A percentile compares a stretch with the other conserved stretches of the same genome.
phyloP scores from a whole-genome alignment of 2,329 filamentous ascomycete genomes.

The Elsinoe arachidis region DNA sequence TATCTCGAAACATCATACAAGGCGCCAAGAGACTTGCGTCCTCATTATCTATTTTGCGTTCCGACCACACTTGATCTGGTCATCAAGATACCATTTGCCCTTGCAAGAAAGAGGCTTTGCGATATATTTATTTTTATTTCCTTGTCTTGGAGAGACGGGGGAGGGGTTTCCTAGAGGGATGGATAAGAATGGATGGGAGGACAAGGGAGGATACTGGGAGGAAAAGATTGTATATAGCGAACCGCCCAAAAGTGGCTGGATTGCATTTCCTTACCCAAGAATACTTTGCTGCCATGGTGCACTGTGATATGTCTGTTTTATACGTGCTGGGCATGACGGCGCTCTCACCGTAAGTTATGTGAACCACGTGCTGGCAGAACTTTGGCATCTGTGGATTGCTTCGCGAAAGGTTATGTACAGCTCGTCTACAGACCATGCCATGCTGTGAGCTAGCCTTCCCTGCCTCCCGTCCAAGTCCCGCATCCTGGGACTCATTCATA shows the following conservation, averaged over 20 bases:
- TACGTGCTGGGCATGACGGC: conserved; percentile 20
- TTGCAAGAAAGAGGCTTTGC: neutral
- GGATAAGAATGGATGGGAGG: neutral
- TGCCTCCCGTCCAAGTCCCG: too few relatives aligned
- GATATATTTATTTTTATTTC: neutral
- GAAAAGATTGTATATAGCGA: conserved; percentile 11
- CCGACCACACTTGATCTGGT: conserved; percentile 11
- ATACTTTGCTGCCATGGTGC: neutral
- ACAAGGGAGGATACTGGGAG: neutral
- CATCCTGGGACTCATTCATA: too few relatives aligned
- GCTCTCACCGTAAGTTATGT: neutral
- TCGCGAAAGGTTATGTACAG: too few relatives aligned
- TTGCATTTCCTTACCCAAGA: conserved; percentile 7
- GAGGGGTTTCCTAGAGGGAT: neutral
- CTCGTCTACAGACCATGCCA: too few relatives aligned
- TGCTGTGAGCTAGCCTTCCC: too few relatives aligned
- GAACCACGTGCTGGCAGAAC: too few relatives aligned
- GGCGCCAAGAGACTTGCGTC: neutral
- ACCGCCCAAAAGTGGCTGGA: neutral
- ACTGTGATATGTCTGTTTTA: neutral
- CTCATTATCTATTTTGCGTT: neutral
- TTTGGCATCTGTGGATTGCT: too few relatives aligned
- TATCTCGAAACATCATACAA: neutral
- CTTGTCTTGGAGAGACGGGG: neutral
- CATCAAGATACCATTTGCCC: conserved; percentile 12